These are phyloP conservation scores for Botrytis hyacinthi DNA, from an alignment of 2,329 filamentous ascomycete genomes.

Conservation along the genomic window DNA sequence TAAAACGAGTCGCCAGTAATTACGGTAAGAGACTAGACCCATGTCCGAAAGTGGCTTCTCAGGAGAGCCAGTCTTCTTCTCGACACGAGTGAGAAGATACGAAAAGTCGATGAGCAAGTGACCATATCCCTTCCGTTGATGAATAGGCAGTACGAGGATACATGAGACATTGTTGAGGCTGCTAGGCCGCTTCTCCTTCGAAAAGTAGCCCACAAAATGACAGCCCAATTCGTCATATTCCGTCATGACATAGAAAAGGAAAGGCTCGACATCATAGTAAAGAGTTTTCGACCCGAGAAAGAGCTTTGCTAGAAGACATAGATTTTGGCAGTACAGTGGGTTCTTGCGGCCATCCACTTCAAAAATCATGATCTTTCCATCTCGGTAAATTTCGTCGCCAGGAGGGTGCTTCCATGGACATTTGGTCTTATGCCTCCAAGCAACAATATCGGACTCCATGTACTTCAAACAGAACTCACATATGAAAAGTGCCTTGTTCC, in stretches of 20 bases:
- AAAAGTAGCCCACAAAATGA: slow-evolving; percentile 99
- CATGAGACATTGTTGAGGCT: slow-evolving; percentile 98
- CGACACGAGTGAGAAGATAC: slow-evolving; percentile 89
- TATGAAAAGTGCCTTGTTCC: slow-evolving; percentile 95
- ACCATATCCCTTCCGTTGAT: slow-evolving; percentile 95
- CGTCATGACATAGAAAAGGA: slow-evolving; percentile 95
- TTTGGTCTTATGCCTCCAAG: slow-evolving; percentile 96
- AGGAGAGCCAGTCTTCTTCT: slow-evolving; percentile 90
- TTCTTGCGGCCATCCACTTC: slow-evolving; percentile 97
- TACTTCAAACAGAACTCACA: slow-evolving; percentile 99
- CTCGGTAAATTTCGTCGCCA: slow-evolving; percentile 94
- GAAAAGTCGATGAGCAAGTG: slow-evolving; percentile 98
- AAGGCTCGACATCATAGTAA: slow-evolving; percentile 97
- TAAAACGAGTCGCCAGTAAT: slow-evolving; percentile 90
- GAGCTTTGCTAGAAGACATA: slow-evolving; percentile 91
- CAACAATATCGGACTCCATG: slow-evolving; percentile 98
- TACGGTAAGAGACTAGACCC: slow-evolving; percentile 94
- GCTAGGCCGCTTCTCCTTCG: slow-evolving; percentile 93
- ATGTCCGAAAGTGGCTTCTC: slow-evolving; percentile 98
- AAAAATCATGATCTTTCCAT: slow-evolving; percentile 89
- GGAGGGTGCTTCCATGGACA: slow-evolving; percentile 95
- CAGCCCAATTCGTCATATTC: slow-evolving; percentile 90
- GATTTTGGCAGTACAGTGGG: slow-evolving; percentile 96
- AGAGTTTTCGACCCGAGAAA: slow-evolving; percentile 98
- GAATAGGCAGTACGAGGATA: slow-evolving; percentile 92